Conservation (phyloP, 2,329 filamentous ascomycete species). For the Endoconidiophora polonica region DNA sequence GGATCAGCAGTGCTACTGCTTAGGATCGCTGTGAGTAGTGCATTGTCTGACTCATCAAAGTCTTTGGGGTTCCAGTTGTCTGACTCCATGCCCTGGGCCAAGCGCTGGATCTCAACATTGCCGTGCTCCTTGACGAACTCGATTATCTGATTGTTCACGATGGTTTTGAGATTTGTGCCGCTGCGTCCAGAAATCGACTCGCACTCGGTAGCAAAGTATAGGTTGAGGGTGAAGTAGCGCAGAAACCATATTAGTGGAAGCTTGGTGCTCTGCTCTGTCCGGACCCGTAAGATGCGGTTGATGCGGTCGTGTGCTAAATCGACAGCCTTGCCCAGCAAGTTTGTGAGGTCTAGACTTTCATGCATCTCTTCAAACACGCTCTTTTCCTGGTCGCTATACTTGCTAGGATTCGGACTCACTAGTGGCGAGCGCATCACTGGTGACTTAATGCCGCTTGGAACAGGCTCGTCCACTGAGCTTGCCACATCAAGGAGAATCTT, state of each 20-base stretch:
- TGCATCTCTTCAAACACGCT: conserved; percentile 56
- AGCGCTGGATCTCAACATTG: conserved; percentile 54
- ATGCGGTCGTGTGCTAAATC: conserved; percentile 67
- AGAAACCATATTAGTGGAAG: conserved; percentile 55
- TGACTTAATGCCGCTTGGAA: conserved; percentile 25
- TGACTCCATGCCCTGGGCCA: conserved; percentile 61
- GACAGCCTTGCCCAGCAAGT: conserved; percentile 61
- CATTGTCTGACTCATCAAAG: conserved; percentile 46
- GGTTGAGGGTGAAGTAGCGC: conserved; percentile 66
- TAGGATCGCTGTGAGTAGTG: conserved; percentile 46
- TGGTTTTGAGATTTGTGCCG: conserved; percentile 56
- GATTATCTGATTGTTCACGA: conserved; percentile 68
- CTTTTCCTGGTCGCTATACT: conserved; percentile 24
- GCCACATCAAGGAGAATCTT: conserved; percentile 93
- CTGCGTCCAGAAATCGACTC: conserved; percentile 69
- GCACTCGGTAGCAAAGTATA: conserved; percentile 73
- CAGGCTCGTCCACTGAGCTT: conserved; percentile 40
- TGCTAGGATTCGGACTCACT: conserved; percentile 30
- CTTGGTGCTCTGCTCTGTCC: conserved; percentile 54
- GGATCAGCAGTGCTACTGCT: conserved; percentile 56
- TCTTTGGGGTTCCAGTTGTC: conserved; percentile 69
- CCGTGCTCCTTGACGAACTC: conserved; percentile 60
- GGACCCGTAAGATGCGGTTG: conserved; percentile 58
- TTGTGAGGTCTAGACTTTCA: conserved; percentile 59
- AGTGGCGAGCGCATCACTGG: conserved; percentile 35